A percentile compares a stretch with the other conserved stretches of the same genome.
Evolutionary conservation across 306 rosid genomes (phyloP).

Genomic region (Vigna trinervia): DNA sequence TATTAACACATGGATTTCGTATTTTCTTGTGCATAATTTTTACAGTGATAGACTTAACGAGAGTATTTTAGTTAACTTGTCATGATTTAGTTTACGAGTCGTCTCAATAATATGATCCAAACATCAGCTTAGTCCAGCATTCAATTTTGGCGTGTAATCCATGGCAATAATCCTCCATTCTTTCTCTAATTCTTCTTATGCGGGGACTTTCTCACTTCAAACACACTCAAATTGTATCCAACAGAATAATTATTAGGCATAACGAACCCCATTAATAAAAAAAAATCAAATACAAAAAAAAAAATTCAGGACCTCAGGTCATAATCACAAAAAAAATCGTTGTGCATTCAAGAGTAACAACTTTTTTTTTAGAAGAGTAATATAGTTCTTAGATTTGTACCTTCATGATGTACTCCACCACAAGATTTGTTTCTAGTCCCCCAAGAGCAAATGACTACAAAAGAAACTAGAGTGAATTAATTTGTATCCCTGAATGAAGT

Average conservation of each 20-base stretch:
- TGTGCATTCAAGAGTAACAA: conserved; percentile 36
- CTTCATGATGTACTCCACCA: conserved; percentile 93
- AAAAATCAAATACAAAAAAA: conserved; percentile 20
- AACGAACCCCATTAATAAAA: not conserved
- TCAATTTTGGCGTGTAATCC: not conserved
- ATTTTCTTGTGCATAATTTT: too few species aligned
- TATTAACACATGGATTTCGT: too few species aligned
- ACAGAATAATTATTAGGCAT: conserved; percentile 16
- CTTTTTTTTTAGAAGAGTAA: not conserved
- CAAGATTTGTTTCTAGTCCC: conserved; percentile 84
- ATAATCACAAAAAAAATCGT: conserved; percentile 30
- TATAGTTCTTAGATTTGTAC: conserved; percentile 61
- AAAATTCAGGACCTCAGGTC: conserved; percentile 20
- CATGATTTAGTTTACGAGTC: not conserved
- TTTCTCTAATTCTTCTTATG: conserved; percentile 20
- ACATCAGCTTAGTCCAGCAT: not conserved
- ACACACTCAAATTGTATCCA: conserved; percentile 7
- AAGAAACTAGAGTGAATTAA: conserved; percentile 35
- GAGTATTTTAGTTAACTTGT: not conserved
- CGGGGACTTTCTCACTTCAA: not conserved
- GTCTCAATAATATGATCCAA: conserved; percentile 11
- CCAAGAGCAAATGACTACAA: conserved; percentile 92
- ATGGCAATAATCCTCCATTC: not conserved
- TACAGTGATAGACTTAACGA: not conserved
- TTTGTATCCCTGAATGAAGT: conserved; percentile 35